phyloP scores from a whole-genome alignment of 495 filamentous ascomycete genomes.

The Rhypophila decipiens region DNA sequence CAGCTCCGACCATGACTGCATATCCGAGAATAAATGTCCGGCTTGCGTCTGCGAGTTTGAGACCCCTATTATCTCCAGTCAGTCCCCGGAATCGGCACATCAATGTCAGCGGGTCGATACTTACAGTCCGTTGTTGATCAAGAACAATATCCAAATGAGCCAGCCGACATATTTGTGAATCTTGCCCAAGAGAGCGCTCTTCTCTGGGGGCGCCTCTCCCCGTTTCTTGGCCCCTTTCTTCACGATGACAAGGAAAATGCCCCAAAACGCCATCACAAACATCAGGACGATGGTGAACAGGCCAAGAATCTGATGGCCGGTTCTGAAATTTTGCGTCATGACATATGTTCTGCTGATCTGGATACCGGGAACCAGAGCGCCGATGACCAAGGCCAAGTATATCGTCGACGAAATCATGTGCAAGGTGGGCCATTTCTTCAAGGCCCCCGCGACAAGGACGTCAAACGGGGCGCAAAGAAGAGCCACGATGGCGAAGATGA shows the following conservation, averaged over 20 bases:
- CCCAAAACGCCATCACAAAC: constrained; percentile 42
- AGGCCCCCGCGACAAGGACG: constrained; percentile 41
- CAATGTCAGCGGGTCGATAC: no score
- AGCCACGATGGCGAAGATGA: constrained; percentile 46
- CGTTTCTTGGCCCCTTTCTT: constrained; percentile 38
- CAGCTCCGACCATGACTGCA: constrained; percentile 14
- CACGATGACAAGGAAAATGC: constrained; percentile 41
- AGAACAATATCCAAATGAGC: constrained; percentile 21
- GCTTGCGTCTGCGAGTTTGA: constrained; percentile 16
- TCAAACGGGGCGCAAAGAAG: constrained; percentile 51
- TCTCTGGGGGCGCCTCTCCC: constrained; percentile 25
- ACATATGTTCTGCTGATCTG: constrained; percentile 45
- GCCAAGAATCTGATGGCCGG: constrained; percentile 55
- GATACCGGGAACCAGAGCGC: constrained; percentile 47
- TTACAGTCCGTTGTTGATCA: constrained; percentile 27
- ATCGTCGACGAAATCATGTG: constrained; percentile 43
- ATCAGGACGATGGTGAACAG: constrained; percentile 43
- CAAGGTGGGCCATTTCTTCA: constrained; percentile 37
- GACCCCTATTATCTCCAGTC: constrained; percentile 17
- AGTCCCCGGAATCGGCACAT: no score
- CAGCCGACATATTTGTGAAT: constrained; percentile 18
- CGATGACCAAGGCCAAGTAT: constrained; percentile 35
- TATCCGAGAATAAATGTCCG: constrained; percentile 20
- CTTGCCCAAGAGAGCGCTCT: constrained; percentile 2
- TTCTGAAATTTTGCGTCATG: constrained; percentile 43